A percentile compares a stretch with the other conserved stretches of the same genome.
Evolutionary conservation across 176 grass and related monocot species (phyloP).

Genomic region (Calamus simplicifolius): DNA sequence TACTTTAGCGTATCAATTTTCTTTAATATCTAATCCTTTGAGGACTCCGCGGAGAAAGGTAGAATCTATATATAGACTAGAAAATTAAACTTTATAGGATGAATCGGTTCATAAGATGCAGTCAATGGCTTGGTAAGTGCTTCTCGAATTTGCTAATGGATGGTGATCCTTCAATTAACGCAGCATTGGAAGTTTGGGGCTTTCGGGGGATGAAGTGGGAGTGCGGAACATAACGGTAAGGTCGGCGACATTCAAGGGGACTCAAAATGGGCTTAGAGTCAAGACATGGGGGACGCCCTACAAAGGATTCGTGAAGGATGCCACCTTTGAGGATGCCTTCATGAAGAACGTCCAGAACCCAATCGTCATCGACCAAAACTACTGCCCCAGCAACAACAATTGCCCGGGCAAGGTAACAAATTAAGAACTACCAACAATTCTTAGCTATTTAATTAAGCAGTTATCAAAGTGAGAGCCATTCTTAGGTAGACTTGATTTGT

Average conservation of each 20-base stretch:
- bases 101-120: too few relatives aligned
- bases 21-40: too few relatives aligned
- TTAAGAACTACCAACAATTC: too few relatives aligned
- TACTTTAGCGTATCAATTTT: too few relatives aligned
- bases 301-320: constrained; percentile 24
- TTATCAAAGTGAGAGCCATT: too few relatives aligned
- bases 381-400: constrained; percentile 40
- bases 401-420: constrained; percentile 45
- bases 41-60: too few relatives aligned
- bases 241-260: constrained; percentile 23
- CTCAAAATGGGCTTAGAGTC: constrained; percentile 53
- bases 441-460: too few relatives aligned
- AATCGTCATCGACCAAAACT: constrained; percentile 64
- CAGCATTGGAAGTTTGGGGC: constrained; percentile 63
- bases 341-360: constrained; percentile 44
- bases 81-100: too few relatives aligned
- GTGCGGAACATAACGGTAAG: constrained; percentile 49
- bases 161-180: not conserved
- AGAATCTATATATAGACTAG: too few relatives aligned
- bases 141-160: too few relatives aligned
- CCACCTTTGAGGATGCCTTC: constrained; percentile 21
- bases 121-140: too few relatives aligned
- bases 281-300: constrained; percentile 55
- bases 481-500: too few relatives aligned
- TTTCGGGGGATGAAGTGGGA: constrained; percentile 17